Evolutionary conservation across 345 rosid species (phyloP).

Genomic region (Brassica rapa): DNA sequence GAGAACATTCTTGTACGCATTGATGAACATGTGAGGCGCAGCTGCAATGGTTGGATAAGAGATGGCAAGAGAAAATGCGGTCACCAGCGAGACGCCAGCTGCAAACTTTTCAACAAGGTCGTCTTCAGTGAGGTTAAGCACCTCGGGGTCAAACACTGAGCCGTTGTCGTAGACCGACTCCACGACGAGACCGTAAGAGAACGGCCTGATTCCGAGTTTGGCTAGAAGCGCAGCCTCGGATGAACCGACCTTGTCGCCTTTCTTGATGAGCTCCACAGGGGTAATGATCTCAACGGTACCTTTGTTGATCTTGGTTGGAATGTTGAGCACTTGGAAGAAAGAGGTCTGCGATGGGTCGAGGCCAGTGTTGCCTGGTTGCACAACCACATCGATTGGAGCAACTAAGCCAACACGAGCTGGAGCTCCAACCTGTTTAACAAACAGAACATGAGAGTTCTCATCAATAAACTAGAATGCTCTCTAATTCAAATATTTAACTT

Average conservation of each 20-base stretch:
- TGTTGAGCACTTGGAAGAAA: slow-evolving; percentile 96
- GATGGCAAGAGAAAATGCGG: slow-evolving; percentile 66
- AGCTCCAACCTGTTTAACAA: slow-evolving; percentile 74
- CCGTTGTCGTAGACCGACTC: slow-evolving; percentile 78
- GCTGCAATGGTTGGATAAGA: slow-evolving; percentile 93
- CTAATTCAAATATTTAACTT: no score
- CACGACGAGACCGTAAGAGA: slow-evolving; percentile 86
- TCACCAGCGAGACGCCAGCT: slow-evolving; percentile 66
- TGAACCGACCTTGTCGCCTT: slow-evolving; percentile 96
- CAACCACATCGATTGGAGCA: slow-evolving; percentile 92
- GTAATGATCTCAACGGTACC: slow-evolving; percentile 96
- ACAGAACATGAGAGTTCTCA: background rate
- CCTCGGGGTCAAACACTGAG: slow-evolving; percentile 86
- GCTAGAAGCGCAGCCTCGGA: slow-evolving; percentile 93
- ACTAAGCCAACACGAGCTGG: slow-evolving; percentile 98
- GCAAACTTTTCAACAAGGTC: slow-evolving; percentile 82
- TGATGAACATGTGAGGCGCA: slow-evolving; percentile 88
- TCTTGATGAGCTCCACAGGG: slow-evolving; percentile 89
- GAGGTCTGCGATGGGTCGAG: slow-evolving; percentile 98
- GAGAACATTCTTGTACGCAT: slow-evolving; percentile 82
- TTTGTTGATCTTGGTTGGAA: slow-evolving; percentile 98
- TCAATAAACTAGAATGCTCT: background rate
- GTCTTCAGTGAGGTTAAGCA: slow-evolving; percentile 79
- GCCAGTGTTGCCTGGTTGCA: slow-evolving; percentile 95
- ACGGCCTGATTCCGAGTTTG: slow-evolving; percentile 90